These are phyloP conservation scores for Peronosclerospora sorghi DNA, from an alignment of 352 stramenopile genomes.

Conservation along the genomic window DNA sequence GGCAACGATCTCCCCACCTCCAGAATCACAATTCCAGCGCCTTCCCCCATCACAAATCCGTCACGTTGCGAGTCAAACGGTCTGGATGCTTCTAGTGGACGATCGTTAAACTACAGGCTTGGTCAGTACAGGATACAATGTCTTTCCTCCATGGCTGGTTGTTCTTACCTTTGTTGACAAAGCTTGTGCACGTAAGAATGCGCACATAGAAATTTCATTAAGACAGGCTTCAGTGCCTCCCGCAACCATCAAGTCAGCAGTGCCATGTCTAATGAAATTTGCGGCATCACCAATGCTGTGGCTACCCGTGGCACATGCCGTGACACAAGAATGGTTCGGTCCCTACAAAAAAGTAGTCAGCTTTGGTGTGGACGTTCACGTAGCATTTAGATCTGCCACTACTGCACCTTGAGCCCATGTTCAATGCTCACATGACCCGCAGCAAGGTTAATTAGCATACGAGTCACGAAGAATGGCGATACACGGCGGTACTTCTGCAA, in stretches of 20 bases:
- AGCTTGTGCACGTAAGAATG: constrained; percentile 92
- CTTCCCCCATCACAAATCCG: constrained; percentile 96
- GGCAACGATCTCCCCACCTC: too few species aligned
- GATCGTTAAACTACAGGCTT: constrained; percentile 95
- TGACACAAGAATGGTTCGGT: constrained; percentile 95
- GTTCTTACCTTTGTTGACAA: constrained; percentile 85
- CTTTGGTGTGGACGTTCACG: too few species aligned
- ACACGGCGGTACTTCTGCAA: constrained; percentile 79
- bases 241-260: constrained; percentile 93
- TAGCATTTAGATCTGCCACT: not conserved
- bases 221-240: constrained; percentile 93
- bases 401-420: constrained; percentile 71
- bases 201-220: constrained; percentile 88
- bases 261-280: constrained; percentile 70
- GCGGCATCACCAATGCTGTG: constrained; percentile 95
- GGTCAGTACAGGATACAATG: too few species aligned
- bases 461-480: constrained; percentile 90
- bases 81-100: constrained; percentile 76
- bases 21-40: constrained; percentile 53
- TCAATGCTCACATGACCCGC: constrained; percentile 87
- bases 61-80: constrained; percentile 93
- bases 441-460: constrained; percentile 89
- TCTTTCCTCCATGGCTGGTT: too few species aligned
- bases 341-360: constrained; percentile 48
- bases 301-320: constrained; percentile 93